Evolutionary conservation across 208 protist genomes (phyloP), one percentile per base, ranked within the genome.

Genomic region (Strigomonas oncopelti): DNA sequence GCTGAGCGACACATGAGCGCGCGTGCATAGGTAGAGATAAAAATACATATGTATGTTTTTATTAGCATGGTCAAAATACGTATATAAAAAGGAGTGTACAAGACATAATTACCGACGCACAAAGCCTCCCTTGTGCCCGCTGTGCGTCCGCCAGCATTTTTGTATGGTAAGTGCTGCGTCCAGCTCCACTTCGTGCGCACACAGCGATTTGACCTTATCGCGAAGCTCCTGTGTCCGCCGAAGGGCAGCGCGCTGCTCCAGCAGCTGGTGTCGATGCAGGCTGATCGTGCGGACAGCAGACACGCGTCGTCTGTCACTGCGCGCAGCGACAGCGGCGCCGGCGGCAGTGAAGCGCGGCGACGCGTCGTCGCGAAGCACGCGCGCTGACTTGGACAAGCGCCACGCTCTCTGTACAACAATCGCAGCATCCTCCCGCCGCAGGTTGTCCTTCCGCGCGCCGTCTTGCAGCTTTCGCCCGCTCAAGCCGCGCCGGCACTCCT

Each of bases 121-220:
- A n/a, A 1, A 9, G 18, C 42, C 1, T 20, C 5, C 42, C 16
- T 48, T 48, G 3, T 32, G 29, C 1, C 1, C 52, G 0, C 13
- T 28, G 61, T 73, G 48, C 5, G 14, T 7, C 3, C 76, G 68
- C 85, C 85, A 91, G 13, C 77, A 63, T 0, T 74, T 72, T 51
- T 91, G 75, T 52, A 91, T 87, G 0, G 83, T 83, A 22, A 68
- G 34, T 1, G 76, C 80, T 1, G 85, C 85, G 59, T 91, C 85
- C 3, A 27, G 46, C n/a, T 58, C 36, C 38, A 80, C 46, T 18
- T 27, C 27, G 5, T 61, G 20, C 9, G 29, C 16, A 14, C 61
- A 74, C n/a, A 65, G 29, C 18, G 48, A 54, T 29, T 60, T 42
- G 11, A 61, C 55, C 16, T 27, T 28, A 13, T 54, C 61, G 0